These are phyloP conservation scores for Aspergillus sojae DNA, from an alignment of 2,329 filamentous ascomycete species.

Conservation along the genomic window DNA sequence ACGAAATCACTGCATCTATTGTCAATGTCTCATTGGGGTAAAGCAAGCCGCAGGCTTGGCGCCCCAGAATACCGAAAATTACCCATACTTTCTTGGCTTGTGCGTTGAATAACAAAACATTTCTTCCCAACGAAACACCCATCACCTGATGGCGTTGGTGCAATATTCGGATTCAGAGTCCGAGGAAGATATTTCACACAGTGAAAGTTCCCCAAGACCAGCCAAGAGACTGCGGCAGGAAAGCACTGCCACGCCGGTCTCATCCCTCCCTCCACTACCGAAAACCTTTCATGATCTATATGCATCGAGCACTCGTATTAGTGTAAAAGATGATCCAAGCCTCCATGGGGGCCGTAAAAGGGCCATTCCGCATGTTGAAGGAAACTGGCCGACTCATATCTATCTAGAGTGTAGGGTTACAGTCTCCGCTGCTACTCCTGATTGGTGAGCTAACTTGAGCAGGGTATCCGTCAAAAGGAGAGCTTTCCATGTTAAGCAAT, in stretches of 20 bases:
- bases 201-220: conserved; percentile 21
- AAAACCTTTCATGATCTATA: conserved; percentile 86
- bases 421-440: conserved; percentile 4
- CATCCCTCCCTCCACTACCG: conserved; percentile 72
- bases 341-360: conserved; percentile 85
- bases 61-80: not conserved
- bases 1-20: not conserved
- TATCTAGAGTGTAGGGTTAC: conserved; percentile 82
- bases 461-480: conserved; percentile 45
- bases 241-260: conserved; percentile 14
- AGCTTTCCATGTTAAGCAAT: conserved; percentile 35
- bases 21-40: not conserved
- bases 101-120: not conserved
- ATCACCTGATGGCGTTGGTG: conserved; percentile 60
- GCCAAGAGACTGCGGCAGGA: conserved; percentile 28
- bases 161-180: conserved; percentile 60
- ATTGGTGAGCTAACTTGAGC: conserved; percentile 19
- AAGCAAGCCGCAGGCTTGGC: not conserved
- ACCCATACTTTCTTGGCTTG: not conserved
- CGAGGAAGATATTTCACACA: conserved; percentile 30
- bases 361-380: conserved; percentile 78
- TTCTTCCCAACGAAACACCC: not conserved
- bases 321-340: conserved; percentile 77
- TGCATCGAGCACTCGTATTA: conserved; percentile 75
- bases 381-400: conserved; percentile 90